Evolutionary conservation across 345 rosid species (phyloP).

Genomic region (Linum tenue): DNA sequence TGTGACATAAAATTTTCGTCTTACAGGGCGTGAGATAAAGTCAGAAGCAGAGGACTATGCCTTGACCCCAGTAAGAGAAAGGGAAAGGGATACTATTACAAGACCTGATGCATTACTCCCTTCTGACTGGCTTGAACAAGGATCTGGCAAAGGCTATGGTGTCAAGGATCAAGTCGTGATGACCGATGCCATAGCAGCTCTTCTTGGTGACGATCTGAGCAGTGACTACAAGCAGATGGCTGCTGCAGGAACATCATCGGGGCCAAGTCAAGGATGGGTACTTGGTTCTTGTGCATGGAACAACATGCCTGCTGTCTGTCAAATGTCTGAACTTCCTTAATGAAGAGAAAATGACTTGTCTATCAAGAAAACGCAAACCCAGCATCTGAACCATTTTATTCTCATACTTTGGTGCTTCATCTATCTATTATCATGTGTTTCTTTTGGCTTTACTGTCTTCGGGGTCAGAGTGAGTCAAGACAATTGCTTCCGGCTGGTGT

Average conservation of each 20-base stretch:
- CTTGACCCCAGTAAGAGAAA: constrained; percentile 32
- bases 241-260: constrained; percentile 28
- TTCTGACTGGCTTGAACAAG: constrained; percentile 68
- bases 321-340: constrained; percentile 46
- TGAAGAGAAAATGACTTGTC: constrained; percentile 8
- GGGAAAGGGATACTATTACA: constrained; percentile 21
- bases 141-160: constrained; percentile 25
- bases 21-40: constrained; percentile 37
- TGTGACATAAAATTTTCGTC: neutral
- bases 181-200: constrained; percentile 53
- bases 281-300: constrained; percentile 67
- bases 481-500: neutral
- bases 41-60: constrained; percentile 29
- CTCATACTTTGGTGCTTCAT: neutral
- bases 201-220: constrained; percentile 66
- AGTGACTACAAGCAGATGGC: constrained; percentile 49
- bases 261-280: constrained; percentile 44
- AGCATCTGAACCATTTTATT: no score
- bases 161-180: constrained; percentile 44
- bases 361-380: no score
- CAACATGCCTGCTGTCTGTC: constrained; percentile 77
- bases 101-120: constrained; percentile 59
- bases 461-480: neutral
- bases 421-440: neutral
- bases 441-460: neutral